Base-by-base conservation (phyloP, 768 basidiomycete genomes). In the Lactarius sp. region DNA sequence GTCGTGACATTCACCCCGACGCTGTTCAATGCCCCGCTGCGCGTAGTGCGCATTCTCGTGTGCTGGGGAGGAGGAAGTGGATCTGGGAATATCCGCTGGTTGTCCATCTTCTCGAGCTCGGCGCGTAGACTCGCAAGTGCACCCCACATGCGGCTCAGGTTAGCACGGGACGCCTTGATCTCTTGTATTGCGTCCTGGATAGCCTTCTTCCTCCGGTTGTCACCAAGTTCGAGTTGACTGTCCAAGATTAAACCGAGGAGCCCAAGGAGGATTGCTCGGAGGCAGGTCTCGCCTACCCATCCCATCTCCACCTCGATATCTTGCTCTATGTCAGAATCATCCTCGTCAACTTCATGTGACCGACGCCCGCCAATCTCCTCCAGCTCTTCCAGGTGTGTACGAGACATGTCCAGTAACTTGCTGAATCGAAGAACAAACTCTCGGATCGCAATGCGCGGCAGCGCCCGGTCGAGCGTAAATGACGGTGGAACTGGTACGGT, bases 341-440 rank as follows among this genome's bases (percentile, higher is more conserved):
- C 71, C 0, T 78, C 79, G 8, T 79, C 79, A 22, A 78, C 75
- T 3, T 77, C 77, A n/a, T 73, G 74, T 14, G 65, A 68, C 27
- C 66, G 66, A 16, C 44, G 20, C 10, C 63, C 77, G 46, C 73
- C 77, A 53, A 86, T 76, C 56, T 79, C 67, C 49, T 70, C 73
- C n/a, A 78, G 68, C 53, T 77, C 78, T 34, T 89, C 88, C 8
- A 92, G 74, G 62, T 90, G 87, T 52, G 86, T 83, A 5, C 87
- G 71, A 59, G 83, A 71, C 47, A 80, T 77, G 33, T 83, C 81
- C 67, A 86, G 72, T 16, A 83, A 60, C 34, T 77, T 75, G 1
- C 78, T 76, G 66, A 92, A 92, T 39, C 90, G 80, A 52, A 88
- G 70, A 12, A 83, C 70, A 71, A 91, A 93, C 73, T 92, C 90